Evolutionary conservation across 2,329 filamentous ascomycete species (phyloP), one percentile per base, ranked within the genome.

Genomic region (Talaromyces atroroseus): DNA sequence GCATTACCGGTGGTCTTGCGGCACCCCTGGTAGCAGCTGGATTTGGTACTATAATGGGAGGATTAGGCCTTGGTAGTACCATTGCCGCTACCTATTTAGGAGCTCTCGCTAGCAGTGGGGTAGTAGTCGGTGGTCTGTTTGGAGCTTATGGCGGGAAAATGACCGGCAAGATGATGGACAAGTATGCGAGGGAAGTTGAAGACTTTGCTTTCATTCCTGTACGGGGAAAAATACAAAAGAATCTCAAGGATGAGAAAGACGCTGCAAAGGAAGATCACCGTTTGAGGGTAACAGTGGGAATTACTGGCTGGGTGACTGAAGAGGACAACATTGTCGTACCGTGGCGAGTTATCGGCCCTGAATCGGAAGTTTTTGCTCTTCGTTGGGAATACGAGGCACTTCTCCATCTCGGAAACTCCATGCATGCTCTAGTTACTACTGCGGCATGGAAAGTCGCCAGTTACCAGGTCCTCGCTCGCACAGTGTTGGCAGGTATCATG

Each of bases 81-180:
- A 85, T 86, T 21, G 87, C 90, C 11, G 90, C 91, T 20, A 85
- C 85, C 1, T 84, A 96, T 53, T 76, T 97, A 0, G 92, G 92
- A 11, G 81, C 85, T 18, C 79, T 96, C 66, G 88, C 90, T 2
- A 86, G 92, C 38, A 94, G 88, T 60, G 83, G 86, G 5, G 82
- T 94, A 16, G 78, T 91, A 44, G 87, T 96, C 29, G 92, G 92
- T 16, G 84, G 88, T 38, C 76, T 97, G 40, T 96, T 97, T 66
- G 94, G 94, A 8, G 89, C 94, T n/a, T 96, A 95, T 67, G 89
- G 89, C 45, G 85, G 87, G 1, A 83, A 86, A 36, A 92, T 95
- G 80, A 89, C 88, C 0, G 84, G 86, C 52, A 87, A 91, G 69
- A 90, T 92, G 79, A 88, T 96, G 80, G 90, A 96, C 61, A 80